Evolutionary conservation across 345 rosid genomes (phyloP).

Genomic region (Litchi chinensis): DNA sequence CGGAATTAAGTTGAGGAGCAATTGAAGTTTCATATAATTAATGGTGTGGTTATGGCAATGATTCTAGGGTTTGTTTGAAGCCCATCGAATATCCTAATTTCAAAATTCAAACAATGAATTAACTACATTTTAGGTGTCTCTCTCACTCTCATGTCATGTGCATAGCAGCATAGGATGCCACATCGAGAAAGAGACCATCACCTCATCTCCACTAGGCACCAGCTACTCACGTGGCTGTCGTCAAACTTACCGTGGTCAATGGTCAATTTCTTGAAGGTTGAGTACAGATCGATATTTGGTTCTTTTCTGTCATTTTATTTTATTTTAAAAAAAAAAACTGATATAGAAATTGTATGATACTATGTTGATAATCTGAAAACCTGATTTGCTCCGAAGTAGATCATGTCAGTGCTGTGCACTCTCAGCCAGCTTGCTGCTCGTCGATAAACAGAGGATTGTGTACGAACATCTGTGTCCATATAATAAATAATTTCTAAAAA

Average conservation of each 20-base stretch:
- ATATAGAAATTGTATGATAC: no score
- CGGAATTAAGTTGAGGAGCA: neutral
- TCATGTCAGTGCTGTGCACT: no score
- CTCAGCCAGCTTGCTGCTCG: no score
- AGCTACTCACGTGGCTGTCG: slow-evolving; percentile 1
- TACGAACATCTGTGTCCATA: no score
- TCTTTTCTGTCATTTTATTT: no score
- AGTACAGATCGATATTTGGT: no score
- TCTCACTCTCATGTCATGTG: slow-evolving; percentile 16
- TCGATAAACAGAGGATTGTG: no score
- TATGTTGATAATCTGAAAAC: no score
- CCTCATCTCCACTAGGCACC: neutral
- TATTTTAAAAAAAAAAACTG: no score
- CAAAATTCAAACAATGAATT: slow-evolving; percentile 6
- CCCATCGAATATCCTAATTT: neutral
- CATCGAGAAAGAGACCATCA: neutral
- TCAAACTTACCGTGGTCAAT: slow-evolving; percentile 7
- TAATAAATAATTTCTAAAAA: no score
- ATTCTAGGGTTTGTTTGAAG: slow-evolving; percentile 16
- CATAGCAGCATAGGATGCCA: slow-evolving; percentile 31
- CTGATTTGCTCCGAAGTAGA: no score
- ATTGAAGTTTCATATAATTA: neutral
- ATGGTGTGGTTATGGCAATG: neutral
- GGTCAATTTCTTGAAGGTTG: slow-evolving; percentile 27
- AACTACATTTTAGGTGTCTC: neutral